Percentiles rank a stretch among this genome's conserved stretches.
These are phyloP conservation scores for Penicillium bovifimosum DNA, from an alignment of 495 filamentous ascomycete genomes.

Conservation along the genomic window DNA sequence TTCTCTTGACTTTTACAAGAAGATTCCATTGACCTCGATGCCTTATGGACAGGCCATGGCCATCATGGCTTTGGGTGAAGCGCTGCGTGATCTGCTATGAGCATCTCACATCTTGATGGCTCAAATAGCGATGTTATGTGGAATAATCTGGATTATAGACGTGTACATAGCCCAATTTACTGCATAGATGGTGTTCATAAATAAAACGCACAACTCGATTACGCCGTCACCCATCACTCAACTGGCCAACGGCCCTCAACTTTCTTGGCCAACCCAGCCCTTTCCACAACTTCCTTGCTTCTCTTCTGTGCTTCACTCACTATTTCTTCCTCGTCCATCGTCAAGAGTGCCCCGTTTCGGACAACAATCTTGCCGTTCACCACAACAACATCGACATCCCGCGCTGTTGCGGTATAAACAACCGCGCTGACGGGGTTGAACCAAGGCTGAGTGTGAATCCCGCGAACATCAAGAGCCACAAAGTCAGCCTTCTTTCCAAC, in stretches of 20 bases:
- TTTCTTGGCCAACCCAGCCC: constrained; percentile 36
- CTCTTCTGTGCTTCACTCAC: constrained; percentile 31
- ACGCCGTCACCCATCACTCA: constrained; percentile 2
- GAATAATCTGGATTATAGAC: background rate
- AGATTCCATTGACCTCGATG: constrained; percentile 66
- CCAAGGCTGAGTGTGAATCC: constrained; percentile 31
- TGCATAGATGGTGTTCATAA: background rate
- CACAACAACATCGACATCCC: constrained; percentile 45
- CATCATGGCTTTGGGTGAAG: constrained; percentile 65
- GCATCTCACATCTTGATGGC: background rate
- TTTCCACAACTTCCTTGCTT: constrained; percentile 35
- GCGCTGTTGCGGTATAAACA: constrained; percentile 44
- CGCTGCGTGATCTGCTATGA: constrained; percentile 36
- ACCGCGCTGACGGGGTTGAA: constrained; percentile 41
- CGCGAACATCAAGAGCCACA: constrained; percentile 41
- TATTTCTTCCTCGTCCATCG: constrained; percentile 32
- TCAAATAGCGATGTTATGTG: background rate
- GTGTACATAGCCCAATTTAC: background rate
- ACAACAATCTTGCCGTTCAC: constrained; percentile 44
- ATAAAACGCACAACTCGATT: too few species aligned
- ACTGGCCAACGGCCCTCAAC: constrained; percentile 38
- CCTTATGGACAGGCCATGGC: constrained; percentile 77
- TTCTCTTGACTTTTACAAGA: constrained; percentile 61
- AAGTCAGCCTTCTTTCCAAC: constrained; percentile 53
- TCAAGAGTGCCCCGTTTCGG: constrained; percentile 28